Base-by-base conservation (phyloP, 2,329 filamentous ascomycete genomes). In the Exophiala sp. region DNA sequence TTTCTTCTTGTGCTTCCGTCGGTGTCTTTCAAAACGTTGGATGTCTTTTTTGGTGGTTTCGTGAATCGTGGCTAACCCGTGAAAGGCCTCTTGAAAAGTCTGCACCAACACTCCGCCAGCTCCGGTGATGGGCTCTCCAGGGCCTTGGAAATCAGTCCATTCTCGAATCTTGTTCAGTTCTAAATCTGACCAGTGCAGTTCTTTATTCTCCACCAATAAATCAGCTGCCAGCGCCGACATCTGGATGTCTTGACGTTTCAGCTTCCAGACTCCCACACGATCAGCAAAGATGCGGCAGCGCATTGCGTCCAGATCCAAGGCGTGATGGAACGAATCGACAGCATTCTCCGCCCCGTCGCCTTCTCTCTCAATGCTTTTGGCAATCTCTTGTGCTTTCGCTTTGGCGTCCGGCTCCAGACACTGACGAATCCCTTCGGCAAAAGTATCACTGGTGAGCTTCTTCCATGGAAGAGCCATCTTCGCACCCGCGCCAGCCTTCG, bases 111-210 rank as follows among this genome's bases (percentile, higher is more conserved):
- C 74, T 37, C 72, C 70, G 47, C 71, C 73, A 10, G 65, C 67
- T 29, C 73, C 77, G 8, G 71, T 76, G 23, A 78, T 63, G 0
- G 75, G 75, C 53, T 78, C 76, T 1, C 75, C 75, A 14, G 75
- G 73, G 0, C 75, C 75, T 46, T 75, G 73, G 52, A 77, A 78
- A 53, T 77, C 74, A 45, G 73, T 75, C 74, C 74, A 78, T 43
- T 75, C 72, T 39, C 68, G 70, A 47, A 72, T 70, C 4, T 72
- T 64, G 19, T 72, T 60, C 18, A 77, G 63, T 37, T 70, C 68
- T 4, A 80, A 63, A 34, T 77, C 70, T 9, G 67, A 67, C 66
- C 71, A 74, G 43, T 73, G 72, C 40, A 81, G 64, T 60, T 75
- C 76, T 52, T 73, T 72, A 57, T 74, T 69, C 44, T 77, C 69